Evolutionary conservation across 2,329 filamentous ascomycete species (phyloP).

Genomic region (Nemania sp.): DNA sequence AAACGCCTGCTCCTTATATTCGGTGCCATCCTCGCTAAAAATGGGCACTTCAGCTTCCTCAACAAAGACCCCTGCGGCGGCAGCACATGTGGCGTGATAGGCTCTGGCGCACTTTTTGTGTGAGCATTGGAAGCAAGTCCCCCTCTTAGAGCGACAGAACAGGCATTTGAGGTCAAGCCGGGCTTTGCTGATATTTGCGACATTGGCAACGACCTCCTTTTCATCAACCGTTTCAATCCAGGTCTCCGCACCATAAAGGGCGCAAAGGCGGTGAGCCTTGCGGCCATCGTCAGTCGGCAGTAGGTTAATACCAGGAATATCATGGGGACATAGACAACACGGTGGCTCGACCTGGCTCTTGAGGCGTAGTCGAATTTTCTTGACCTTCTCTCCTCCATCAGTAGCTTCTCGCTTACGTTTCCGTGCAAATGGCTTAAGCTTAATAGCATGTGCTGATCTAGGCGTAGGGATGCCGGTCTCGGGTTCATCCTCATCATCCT

Average conservation of each 20-base stretch:
- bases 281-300: constrained; percentile 88
- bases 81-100: constrained; percentile 95
- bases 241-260: constrained; percentile 91
- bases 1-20: constrained; percentile 92
- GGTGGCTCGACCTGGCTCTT: constrained; percentile 79
- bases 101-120: constrained; percentile 92
- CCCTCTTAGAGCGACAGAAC: constrained; percentile 92
- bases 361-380: constrained; percentile 81
- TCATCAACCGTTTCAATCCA: constrained; percentile 80
- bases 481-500: constrained; percentile 67
- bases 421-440: constrained; percentile 66
- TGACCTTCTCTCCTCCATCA: constrained; percentile 68
- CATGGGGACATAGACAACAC: constrained; percentile 92
- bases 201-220: constrained; percentile 80
- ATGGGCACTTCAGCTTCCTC: constrained; percentile 88
- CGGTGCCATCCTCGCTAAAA: constrained; percentile 88
- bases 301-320: constrained; percentile 84
- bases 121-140: constrained; percentile 97
- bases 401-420: constrained; percentile 74
- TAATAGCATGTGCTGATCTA: constrained; percentile 78
- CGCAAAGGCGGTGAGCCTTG: constrained; percentile 89
- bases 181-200: constrained; percentile 84
- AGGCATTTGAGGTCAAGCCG: constrained; percentile 93
- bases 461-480: constrained; percentile 78
- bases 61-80: constrained; percentile 90